A percentile compares a stretch with the other conserved stretches of the same genome.
Conservation (phyloP, 1,139 yeast genomes). For the Candida sp. region DNA sequence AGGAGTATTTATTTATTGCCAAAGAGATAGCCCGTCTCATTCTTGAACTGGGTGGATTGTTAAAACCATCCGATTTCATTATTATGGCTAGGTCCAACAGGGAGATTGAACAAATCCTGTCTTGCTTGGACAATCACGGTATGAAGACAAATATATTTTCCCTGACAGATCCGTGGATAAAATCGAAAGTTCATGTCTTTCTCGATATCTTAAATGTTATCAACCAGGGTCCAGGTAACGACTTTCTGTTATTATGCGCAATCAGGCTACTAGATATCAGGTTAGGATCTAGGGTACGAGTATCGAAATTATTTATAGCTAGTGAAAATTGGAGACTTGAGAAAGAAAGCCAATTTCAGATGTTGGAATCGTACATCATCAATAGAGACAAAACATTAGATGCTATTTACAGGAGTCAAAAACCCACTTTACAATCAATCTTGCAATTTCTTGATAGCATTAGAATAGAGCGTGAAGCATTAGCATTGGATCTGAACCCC, state of each 20-base stretch:
- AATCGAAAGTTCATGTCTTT: slow-evolving; percentile 45
- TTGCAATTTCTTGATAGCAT: slow-evolving; percentile 11
- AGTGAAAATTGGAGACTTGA: slow-evolving; percentile 5
- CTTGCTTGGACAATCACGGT: slow-evolving; percentile 35
- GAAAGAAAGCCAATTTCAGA: neutral
- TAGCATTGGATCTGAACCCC: slow-evolving; percentile 13
- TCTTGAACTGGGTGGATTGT: slow-evolving; percentile 40
- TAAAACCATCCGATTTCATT: slow-evolving; percentile 51
- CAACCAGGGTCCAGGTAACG: slow-evolving; percentile 26
- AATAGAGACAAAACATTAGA: neutral
- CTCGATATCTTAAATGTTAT: slow-evolving; percentile 48
- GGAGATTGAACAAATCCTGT: slow-evolving; percentile 43
- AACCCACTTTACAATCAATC: neutral
- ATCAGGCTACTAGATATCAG: slow-evolving; percentile 24
- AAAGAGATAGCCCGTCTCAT: slow-evolving; percentile 44
- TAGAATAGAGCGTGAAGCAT: slow-evolving; percentile 9
- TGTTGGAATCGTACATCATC: slow-evolving; percentile 1
- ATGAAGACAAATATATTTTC: slow-evolving; percentile 42
- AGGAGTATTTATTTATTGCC: slow-evolving; percentile 41
- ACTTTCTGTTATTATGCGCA: slow-evolving; percentile 29
- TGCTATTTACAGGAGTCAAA: neutral
- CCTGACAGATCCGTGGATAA: slow-evolving; percentile 52
- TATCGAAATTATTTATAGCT: slow-evolving; percentile 23
- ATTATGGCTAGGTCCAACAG: slow-evolving; percentile 52
- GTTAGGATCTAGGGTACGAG: slow-evolving; percentile 19